phyloP scores from a whole-genome alignment of 345 rosid genomes.

The Ricinus communis region DNA sequence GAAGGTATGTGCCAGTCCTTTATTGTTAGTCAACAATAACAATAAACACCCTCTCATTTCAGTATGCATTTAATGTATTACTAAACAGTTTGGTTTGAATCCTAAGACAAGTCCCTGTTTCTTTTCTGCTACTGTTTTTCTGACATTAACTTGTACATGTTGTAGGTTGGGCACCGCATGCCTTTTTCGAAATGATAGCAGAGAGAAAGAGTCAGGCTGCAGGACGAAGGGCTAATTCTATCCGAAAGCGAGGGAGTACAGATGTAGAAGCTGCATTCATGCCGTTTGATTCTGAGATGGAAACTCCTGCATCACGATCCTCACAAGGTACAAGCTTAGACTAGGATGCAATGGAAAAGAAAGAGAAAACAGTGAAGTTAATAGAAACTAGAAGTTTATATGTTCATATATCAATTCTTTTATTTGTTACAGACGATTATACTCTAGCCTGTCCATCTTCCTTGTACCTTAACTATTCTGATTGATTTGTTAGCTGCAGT shows the following conservation, averaged over 20 bases:
- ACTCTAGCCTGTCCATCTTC: too few species aligned
- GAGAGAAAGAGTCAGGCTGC: conserved; percentile 29
- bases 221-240: conserved; percentile 20
- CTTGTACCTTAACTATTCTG: too few species aligned
- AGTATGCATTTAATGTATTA: too few species aligned
- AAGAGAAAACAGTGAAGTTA: not conserved
- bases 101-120: too few species aligned
- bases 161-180: conserved; percentile 65
- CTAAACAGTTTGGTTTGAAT: too few species aligned
- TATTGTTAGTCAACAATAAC: too few species aligned
- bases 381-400: not conserved
- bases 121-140: too few species aligned
- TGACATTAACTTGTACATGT: not conserved
- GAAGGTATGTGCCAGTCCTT: conserved; percentile 33
- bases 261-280: not conserved
- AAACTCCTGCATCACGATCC: not conserved
- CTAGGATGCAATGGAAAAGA: too few species aligned
- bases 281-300: not conserved
- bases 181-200: conserved; percentile 42
- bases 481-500: too few species aligned
- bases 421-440: too few species aligned
- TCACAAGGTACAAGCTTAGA: not conserved
- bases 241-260: not conserved
- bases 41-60: too few species aligned
- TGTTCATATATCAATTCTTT: too few species aligned